Base-by-base conservation (phyloP, 2,329 filamentous ascomycete genomes). In the Pseudogymnoascus destructans region DNA sequence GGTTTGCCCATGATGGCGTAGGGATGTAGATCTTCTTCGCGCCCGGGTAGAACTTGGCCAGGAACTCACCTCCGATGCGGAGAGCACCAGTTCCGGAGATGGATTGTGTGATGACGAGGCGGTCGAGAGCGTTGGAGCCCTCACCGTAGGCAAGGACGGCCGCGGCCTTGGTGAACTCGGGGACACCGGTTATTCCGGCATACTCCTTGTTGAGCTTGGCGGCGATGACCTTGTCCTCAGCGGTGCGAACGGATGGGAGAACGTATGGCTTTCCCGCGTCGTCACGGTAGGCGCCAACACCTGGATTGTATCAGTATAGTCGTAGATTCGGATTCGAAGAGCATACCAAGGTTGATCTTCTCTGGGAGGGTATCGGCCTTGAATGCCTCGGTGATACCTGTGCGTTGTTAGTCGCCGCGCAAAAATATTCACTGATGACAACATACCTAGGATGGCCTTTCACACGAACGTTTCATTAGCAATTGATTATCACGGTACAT, bases 191-290 rank as follows among this genome's bases (percentile, higher is more conserved):
- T 75, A 98, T 98, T 73, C 89, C 90, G 64, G 92, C 89, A 73
- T 97, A 97, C 75, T 97, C 93, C 80, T 97, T 95, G 82, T 97
- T 93, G 69, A 93, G 73, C 68, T 82, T 80, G 64, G 82, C 77
- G 57, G 85, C 76, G 62, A 96, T 79, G 63, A 95, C 81, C 77
- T 89, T 89, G 73, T 89, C 79, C 80, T 97, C 93, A 61, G 92
- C 93, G 68, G 86, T 75, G 71, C 84, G 85, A 61, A 98, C 93
- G 55, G 92, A 96, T 61, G 92, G 92, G 62, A 98, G 87, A 63
- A 98, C 92, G 74, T 92, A 97, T 62, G 93, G 93, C 81, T 97
- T 96, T 75, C 93, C 93, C 75, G 89, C 80, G 80, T 97, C 91
- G 73, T 97, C 93, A 70, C 93, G 90, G 83, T 98, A 98, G 70